These are phyloP conservation scores for Spathaspora passalidarum DNA, from an alignment of 805 yeast species.

Conservation along the genomic window DNA sequence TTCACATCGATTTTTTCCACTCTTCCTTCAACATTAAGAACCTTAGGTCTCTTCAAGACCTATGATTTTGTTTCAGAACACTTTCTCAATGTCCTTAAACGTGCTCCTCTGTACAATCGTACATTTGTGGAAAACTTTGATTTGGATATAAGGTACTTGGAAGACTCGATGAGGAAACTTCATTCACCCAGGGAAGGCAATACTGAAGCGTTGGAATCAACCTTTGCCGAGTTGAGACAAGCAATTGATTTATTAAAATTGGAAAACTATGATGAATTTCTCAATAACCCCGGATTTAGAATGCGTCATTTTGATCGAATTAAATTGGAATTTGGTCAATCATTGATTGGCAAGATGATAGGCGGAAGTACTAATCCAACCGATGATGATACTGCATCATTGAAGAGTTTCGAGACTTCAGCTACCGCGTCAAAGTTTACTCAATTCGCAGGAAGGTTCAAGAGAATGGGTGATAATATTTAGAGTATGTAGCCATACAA, in stretches of 20 bases:
- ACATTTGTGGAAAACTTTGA: constrained; percentile 73
- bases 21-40: constrained; percentile 73
- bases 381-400: constrained; percentile 8
- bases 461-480: constrained; percentile 12
- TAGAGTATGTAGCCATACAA: too few relatives aligned
- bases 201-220: constrained; percentile 59
- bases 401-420: constrained; percentile 15
- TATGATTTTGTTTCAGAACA: constrained; percentile 80
- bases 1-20: constrained; percentile 81
- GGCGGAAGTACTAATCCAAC: constrained; percentile 7
- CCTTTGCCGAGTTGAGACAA: constrained; percentile 78
- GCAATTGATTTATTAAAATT: constrained; percentile 66
- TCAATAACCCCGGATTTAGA: constrained; percentile 42
- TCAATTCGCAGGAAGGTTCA: constrained; percentile 27
- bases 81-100: constrained; percentile 58
- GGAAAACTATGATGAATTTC: constrained; percentile 63
- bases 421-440: constrained; percentile 31
- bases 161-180: constrained; percentile 46
- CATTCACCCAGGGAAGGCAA: constrained; percentile 23
- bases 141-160: constrained; percentile 70
- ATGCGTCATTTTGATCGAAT: constrained; percentile 66
- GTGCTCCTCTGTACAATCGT: constrained; percentile 53
- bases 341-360: constrained; percentile 52
- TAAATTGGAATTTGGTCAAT: constrained; percentile 66
- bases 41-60: constrained; percentile 79